phyloP scores from a whole-genome alignment of 257 asterid genomes.

The Solanum sitiens region DNA sequence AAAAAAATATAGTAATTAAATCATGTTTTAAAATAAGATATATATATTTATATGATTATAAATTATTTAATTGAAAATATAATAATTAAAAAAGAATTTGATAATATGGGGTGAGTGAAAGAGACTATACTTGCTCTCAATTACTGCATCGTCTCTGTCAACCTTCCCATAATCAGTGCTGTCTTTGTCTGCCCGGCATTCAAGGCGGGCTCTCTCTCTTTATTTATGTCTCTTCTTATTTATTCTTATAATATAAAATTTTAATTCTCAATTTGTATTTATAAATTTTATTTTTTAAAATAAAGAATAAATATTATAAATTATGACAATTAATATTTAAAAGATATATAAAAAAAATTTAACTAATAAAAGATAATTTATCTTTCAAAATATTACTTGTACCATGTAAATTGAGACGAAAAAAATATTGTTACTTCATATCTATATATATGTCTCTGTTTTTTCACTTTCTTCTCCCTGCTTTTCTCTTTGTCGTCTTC shows the following conservation, averaged over 20 bases:
- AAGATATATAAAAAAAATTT: neutral
- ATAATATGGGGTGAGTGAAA: neutral
- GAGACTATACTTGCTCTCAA: constrained; percentile 27
- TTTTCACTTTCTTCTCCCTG: neutral
- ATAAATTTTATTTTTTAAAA: too few species aligned
- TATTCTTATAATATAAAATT: neutral
- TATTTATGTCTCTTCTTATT: too few species aligned
- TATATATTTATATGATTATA: too few species aligned
- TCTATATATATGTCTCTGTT: neutral
- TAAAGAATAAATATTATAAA: neutral
- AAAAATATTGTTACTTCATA: too few species aligned
- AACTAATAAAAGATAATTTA: neutral
- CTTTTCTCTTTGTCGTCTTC: neutral
- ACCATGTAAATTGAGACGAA: neutral
- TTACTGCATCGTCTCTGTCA: constrained; percentile 13
- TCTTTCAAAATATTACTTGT: accelerated
- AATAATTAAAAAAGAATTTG: too few species aligned
- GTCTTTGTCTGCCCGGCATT: constrained; percentile 48
- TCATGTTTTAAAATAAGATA: too few species aligned
- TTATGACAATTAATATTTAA: neutral
- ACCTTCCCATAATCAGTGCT: constrained; percentile 11
- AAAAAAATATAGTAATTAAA: too few species aligned
- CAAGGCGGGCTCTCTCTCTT: constrained; percentile 33
- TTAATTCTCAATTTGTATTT: too few species aligned
- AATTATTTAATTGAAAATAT: too few species aligned